Base-by-base conservation (phyloP, 2,329 filamentous ascomycete genomes). In the Endoconidiophora polonica region DNA sequence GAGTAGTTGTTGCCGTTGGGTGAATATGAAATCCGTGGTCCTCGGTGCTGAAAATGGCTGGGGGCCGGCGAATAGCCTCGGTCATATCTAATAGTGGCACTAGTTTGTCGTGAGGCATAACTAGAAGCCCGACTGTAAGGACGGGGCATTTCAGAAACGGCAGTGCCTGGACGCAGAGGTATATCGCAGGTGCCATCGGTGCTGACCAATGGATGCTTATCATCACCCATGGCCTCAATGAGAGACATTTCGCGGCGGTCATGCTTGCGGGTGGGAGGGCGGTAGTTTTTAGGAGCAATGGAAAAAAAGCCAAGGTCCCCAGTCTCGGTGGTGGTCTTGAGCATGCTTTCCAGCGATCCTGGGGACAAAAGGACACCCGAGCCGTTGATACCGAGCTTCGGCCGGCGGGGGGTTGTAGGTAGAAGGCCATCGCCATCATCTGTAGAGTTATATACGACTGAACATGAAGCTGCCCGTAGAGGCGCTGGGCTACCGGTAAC, bases 311-410 rank as follows among this genome's bases (percentile, higher is more conserved):
- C 76, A 55, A 78, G 76, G 56, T 81, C 75, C n/a, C 77, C 76
- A 6, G 76, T 78, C 58, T 81, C 77, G 1, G 76, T 80, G 1
- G 74, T 79, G 3, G 72, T 80, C 62, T 74, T 80, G 52, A 81
- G 65, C 77, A 81, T 79, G 59, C 74, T 72, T 56, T 77, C 71
- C n/a, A 79, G 62, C 2, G 72, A 72, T 4, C 70, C 73, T 0
- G 74, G 72, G 1, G 66, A 72, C 43, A 62, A 65, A 12, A 71
- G 64, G 46, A 71, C 61, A 2, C 47, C 47, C 12, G 47, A 49
- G 24, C 47, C 47, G 18, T 49, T 49, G 47, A 49, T 49, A 2
- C 38, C 46, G 29, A 53, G 43, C 47, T 46, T 49, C 26, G 37
- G 51, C n/a, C 51, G 51, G 22, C 51, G 51, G 5, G 51, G 51